These are phyloP conservation scores for Dissophora globulifera DNA, from an alignment of 192 early-diverging fungal species.

Conservation along the genomic window DNA sequence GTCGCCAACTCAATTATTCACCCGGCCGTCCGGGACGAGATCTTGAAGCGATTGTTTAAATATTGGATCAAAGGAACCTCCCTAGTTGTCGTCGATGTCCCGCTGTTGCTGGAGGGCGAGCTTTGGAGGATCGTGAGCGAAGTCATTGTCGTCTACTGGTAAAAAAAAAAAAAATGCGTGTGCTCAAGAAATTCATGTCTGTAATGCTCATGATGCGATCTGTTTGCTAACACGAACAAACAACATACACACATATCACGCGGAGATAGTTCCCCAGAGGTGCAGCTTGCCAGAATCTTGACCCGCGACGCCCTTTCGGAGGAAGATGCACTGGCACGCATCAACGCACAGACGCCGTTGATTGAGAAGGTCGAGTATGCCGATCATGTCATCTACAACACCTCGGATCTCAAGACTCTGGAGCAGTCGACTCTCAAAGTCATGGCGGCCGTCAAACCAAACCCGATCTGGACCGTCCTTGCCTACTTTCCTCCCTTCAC, in stretches of 20 bases:
- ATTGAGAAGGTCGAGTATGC: slow-evolving; percentile 82
- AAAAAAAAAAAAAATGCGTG: too few species aligned
- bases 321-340: slow-evolving; percentile 72
- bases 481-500: slow-evolving; percentile 47
- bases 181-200: too few species aligned
- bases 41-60: slow-evolving; percentile 72
- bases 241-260: too few species aligned
- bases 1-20: slow-evolving; percentile 88
- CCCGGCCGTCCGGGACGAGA: slow-evolving; percentile 86
- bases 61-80: slow-evolving; percentile 76
- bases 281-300: slow-evolving; percentile 82
- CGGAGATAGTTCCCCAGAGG: slow-evolving; percentile 66
- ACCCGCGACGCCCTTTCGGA: slow-evolving; percentile 74
- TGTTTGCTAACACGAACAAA: too few species aligned
- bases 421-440: slow-evolving; percentile 53
- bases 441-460: slow-evolving; percentile 30
- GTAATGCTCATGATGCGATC: too few species aligned
- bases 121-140: slow-evolving; percentile 76
- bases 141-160: slow-evolving; percentile 88
- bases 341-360: slow-evolving; percentile 86
- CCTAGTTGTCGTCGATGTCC: slow-evolving; percentile 89
- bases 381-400: slow-evolving; percentile 88
- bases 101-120: slow-evolving; percentile 90
- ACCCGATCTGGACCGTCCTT: slow-evolving; percentile 41
- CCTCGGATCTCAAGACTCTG: slow-evolving; percentile 67